Base-by-base conservation (phyloP, 2,329 filamentous ascomycete species). In the Clonostachys solani region DNA sequence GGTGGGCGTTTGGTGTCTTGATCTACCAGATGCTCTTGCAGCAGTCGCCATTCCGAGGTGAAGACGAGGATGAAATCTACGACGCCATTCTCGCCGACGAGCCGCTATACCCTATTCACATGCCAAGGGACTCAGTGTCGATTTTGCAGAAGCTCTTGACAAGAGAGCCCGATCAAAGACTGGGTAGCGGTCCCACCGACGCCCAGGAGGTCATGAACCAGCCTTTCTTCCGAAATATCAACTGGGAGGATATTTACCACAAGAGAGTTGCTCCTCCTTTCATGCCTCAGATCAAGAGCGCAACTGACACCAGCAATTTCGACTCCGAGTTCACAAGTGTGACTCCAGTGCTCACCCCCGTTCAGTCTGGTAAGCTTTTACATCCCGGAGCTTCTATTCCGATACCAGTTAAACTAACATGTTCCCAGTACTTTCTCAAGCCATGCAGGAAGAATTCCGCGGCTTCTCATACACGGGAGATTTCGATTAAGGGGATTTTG, bases 11-110 rank as follows among this genome's bases (percentile, higher is more conserved):
- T 68, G 94, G 94, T 65, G 94, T 99, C 33, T 74, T 99, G 58
- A 99, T 99, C 60, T 99, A 99, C 73, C 94, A 99, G 68, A 99
- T 99, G 95, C 86, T 99, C 48, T 82, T 99, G 43, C 95, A 99
- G 64, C 95, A 99, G 66, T 97, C 92, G 33, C 94, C 94, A 0
- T 99, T 99, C 87, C 87, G 94, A 59, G 94, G 94, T 60, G 95
- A 99, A 67, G 94, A 99, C 58, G 95, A 99, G 63, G 94, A 99
- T 64, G 94, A 99, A 70, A 99, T 99, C 53, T 99, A 99, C 73
- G 94, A 99, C 60, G 92, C 94, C 35, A 97, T 99, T 72, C 81
- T 99, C 40, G 91, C 92, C 8, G 94, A 99, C 63, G 94, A 99
- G 70, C 94, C 94, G 35, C 78, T 99, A 12, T 99, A 99, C 64